These are phyloP conservation scores for Auricularia cornea DNA, from an alignment of 768 basidiomycete genomes.

Conservation along the genomic window DNA sequence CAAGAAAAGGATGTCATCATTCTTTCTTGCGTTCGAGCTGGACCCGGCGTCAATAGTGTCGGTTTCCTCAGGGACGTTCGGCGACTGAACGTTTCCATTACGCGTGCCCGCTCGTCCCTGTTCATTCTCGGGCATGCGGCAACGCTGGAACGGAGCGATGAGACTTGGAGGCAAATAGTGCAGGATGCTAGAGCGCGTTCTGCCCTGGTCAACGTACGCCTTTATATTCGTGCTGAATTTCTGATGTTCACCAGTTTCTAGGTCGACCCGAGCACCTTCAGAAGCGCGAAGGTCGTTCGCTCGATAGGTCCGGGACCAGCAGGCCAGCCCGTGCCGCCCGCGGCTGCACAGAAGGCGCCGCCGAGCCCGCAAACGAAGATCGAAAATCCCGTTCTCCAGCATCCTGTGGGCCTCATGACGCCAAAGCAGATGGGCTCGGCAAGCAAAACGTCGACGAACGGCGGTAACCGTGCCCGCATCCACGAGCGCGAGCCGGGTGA, in stretches of 20 bases:
- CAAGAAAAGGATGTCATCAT: constrained; percentile 99
- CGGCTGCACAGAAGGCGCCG: no score
- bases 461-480: no score
- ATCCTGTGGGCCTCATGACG: background rate
- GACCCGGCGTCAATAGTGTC: constrained; percentile 69
- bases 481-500: no score
- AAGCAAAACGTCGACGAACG: background rate
- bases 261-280: background rate
- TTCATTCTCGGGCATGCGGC: constrained; percentile 89
- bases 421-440: constrained; percentile 11
- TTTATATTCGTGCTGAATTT: background rate
- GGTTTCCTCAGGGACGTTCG: constrained; percentile 88
- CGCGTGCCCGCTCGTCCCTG: constrained; percentile 89
- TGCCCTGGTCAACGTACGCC: constrained; percentile 54
- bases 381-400: background rate
- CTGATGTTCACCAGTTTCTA: background rate
- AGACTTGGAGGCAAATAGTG: constrained; percentile 71
- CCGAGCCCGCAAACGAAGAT: no score
- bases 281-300: background rate
- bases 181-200: constrained; percentile 61
- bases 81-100: constrained; percentile 98
- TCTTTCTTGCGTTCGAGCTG: constrained; percentile 91
- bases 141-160: constrained; percentile 81
- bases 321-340: no score
- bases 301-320: no score